Evolutionary conservation across 192 early-diverging fungal genomes (phyloP).

Genomic region (Coemansia biformis): DNA sequence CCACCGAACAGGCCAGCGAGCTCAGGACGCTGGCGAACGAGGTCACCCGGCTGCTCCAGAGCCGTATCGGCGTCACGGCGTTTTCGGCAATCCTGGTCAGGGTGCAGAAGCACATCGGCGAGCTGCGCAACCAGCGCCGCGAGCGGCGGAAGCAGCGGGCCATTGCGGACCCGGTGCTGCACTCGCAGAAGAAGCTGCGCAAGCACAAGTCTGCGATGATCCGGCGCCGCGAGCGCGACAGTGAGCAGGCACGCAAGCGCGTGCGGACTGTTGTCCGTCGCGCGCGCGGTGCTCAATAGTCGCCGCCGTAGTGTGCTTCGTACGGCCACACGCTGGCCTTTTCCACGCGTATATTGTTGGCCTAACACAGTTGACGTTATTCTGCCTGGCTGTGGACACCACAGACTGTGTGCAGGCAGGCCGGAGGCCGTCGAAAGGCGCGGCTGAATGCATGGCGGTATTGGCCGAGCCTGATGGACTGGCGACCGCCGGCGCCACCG

Average conservation of each 20-base stretch:
- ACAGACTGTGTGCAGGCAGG: too few species aligned
- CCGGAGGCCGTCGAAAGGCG: too few species aligned
- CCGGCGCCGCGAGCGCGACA: slow-evolving; percentile 64
- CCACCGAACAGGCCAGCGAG: slow-evolving; percentile 55
- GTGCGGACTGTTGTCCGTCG: slow-evolving; percentile 34
- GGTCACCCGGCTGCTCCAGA: slow-evolving; percentile 70
- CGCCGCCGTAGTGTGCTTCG: background rate
- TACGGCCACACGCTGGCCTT: too few species aligned
- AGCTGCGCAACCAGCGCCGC: slow-evolving; percentile 61
- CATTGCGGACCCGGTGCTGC: slow-evolving; percentile 63
- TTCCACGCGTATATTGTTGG: too few species aligned
- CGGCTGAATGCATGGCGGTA: too few species aligned
- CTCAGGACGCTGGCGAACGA: slow-evolving; percentile 73
- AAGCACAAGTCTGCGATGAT: slow-evolving; percentile 69
- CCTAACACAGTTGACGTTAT: too few species aligned
- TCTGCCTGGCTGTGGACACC: too few species aligned
- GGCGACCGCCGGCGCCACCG: too few species aligned
- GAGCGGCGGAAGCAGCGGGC: slow-evolving; percentile 56
- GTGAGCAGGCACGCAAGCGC: slow-evolving; percentile 57
- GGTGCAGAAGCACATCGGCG: slow-evolving; percentile 59
- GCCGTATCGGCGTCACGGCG: slow-evolving; percentile 63
- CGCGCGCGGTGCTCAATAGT: background rate
- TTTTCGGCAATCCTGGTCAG: slow-evolving; percentile 65
- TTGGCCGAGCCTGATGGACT: too few species aligned
- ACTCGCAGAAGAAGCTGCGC: slow-evolving; percentile 62